Evolutionary conservation across 1,284 basidiomycete species (phyloP).

Genomic region (Trichosporon sp.): DNA sequence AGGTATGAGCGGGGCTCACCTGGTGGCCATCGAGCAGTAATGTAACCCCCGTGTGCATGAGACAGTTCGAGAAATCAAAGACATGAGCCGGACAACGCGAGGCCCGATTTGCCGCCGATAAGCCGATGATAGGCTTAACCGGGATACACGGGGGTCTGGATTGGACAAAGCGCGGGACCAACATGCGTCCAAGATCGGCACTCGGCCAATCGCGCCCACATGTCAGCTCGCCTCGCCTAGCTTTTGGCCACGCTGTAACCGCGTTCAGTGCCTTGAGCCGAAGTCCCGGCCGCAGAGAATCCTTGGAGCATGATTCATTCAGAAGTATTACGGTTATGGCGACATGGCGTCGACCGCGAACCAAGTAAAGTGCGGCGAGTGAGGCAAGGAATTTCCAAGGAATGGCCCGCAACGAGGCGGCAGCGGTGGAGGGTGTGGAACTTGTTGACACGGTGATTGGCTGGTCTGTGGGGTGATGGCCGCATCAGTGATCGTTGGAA

Average conservation of each 20-base stretch:
- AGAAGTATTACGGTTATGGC: neutral
- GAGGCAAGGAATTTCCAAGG: neutral
- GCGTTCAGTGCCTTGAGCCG: too few relatives aligned
- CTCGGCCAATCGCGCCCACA: neutral
- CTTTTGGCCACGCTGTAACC: too few relatives aligned
- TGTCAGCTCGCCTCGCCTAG: neutral
- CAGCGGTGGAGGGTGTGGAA: neutral
- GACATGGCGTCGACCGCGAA: neutral
- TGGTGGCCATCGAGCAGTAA: too few relatives aligned
- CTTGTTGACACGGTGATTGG: neutral
- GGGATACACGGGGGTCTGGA: neutral
- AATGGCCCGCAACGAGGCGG: neutral
- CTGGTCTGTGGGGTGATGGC: neutral
- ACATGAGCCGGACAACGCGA: too few relatives aligned
- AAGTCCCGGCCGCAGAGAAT: neutral
- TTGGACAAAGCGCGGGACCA: neutral
- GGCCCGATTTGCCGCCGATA: neutral
- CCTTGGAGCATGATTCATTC: neutral
- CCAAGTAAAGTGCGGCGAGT: neutral
- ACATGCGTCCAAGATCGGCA: neutral
- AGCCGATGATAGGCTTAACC: neutral
- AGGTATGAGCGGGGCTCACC: too few relatives aligned
- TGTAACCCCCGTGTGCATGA: too few relatives aligned
- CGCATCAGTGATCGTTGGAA: neutral
- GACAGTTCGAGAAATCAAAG: too few relatives aligned